Conservation (phyloP, 2,329 filamentous ascomycete genomes). For the Sporothrix variecibatus region DNA sequence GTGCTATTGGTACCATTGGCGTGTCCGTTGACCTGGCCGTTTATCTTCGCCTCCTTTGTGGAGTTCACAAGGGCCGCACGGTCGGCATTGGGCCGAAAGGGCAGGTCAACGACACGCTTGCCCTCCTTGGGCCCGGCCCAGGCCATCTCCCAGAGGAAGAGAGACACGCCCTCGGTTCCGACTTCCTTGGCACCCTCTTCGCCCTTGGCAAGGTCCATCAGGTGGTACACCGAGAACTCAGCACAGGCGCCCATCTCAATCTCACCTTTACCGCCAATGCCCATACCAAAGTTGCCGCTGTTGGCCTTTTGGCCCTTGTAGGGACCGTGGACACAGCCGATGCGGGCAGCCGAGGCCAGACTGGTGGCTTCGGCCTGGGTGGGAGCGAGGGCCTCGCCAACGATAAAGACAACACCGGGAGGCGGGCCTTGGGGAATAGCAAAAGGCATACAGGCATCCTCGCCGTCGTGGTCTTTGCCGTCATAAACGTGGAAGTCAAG, state of each 20-base stretch:
- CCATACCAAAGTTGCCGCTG: conserved; percentile 49
- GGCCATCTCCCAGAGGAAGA: conserved; percentile 22
- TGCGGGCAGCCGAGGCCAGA: conserved; percentile 44
- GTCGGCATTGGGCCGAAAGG: background rate
- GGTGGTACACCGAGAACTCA: conserved; percentile 51
- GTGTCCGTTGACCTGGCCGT: background rate
- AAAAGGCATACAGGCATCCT: background rate
- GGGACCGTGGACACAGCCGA: conserved; percentile 44
- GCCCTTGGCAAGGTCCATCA: conserved; percentile 44
- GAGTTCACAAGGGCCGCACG: background rate
- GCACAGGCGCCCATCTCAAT: conserved; percentile 30
- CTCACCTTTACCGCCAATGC: conserved; percentile 26
- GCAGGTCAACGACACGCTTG: background rate
- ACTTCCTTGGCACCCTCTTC: background rate
- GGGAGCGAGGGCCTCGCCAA: conserved; percentile 49
- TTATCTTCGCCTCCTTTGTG: background rate
- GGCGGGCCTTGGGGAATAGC: background rate
- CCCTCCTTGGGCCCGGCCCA: background rate
- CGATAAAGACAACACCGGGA: conserved; percentile 47
- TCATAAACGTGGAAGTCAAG: conserved; percentile 35
- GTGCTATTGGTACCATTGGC: conserved; percentile 30
- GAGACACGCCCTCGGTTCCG: background rate
- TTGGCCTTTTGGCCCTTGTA: conserved; percentile 55
- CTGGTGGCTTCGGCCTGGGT: conserved; percentile 49
- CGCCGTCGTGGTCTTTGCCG: conserved; percentile 39